Evolutionary conservation across 129 eudicot species (phyloP), one percentile per base, ranked within the genome.

Genomic region (Smallanthus sonchifolius): DNA sequence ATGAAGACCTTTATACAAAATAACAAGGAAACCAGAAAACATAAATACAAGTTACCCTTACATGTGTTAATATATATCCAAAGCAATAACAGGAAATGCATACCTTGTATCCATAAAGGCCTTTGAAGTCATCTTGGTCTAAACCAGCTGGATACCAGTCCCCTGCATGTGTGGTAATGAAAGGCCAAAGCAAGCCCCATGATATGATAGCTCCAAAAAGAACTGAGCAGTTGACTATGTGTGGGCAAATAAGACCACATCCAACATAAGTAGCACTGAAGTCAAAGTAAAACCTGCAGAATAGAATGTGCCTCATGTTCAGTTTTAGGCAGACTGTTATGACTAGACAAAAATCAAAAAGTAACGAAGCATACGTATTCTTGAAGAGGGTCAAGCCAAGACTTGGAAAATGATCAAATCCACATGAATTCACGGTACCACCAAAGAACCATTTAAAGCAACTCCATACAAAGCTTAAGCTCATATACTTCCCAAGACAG

Each of bases 151-250:
- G 93, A 79, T 90, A 90, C 96, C 96, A 90, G 43, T 85, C 86
- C 10, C 96, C 93, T 57, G 89, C 87, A 14, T 34, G 84, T 62
- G 67, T 72, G 47, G 88, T 73, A 77, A 92, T 83, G 61, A 82
- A 87, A 65, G 98, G 98, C 96, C 96, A 92, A 66, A 92, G 98
- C 19, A 92, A 51, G 13, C 98, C 98, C 98, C 98, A 92, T 15
- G 98, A 92, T 62, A 89, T 32, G 49, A 92, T 86, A 13, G 98
- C 96, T 67, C 98, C 98, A 70, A 92, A 60, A 59, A 92, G 96
- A 57, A 84, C 88, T 5, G 98, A 92, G 71, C 95, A 89, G 69
- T 89, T 89, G 70, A 92, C 98, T 80, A 92, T 85, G 83, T 92
- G 96, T 57, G 98, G 93, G 78, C 95, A 92, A 65, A 92, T 92